phyloP scores from a whole-genome alignment of 352 stramenopile genomes.

The Globisporangium uncinulatum region DNA sequence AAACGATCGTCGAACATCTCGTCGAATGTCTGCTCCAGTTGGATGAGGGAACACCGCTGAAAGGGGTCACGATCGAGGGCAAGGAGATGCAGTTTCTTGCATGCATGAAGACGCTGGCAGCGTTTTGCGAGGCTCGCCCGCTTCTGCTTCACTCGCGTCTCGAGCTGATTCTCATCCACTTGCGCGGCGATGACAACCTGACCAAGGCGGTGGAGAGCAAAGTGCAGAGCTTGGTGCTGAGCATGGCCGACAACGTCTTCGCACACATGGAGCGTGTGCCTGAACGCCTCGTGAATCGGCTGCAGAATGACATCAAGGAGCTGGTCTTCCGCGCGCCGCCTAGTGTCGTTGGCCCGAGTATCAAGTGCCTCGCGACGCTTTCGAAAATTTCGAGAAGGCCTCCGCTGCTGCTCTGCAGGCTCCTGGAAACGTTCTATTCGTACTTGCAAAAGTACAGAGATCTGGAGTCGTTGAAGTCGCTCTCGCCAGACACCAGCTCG shows the following conservation, averaged over 20 bases:
- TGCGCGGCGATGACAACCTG: slow-evolving; percentile 53
- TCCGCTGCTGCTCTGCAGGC: slow-evolving; percentile 37
- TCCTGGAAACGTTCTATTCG: slow-evolving; percentile 67
- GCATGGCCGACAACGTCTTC: slow-evolving; percentile 62
- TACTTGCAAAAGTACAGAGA: slow-evolving; percentile 47
- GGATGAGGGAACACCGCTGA: slow-evolving; percentile 59
- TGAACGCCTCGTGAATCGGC: slow-evolving; percentile 26
- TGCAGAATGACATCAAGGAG: slow-evolving; percentile 62
- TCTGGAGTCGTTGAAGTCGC: slow-evolving; percentile 22
- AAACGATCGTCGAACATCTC: slow-evolving; percentile 62
- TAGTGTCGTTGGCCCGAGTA: slow-evolving; percentile 75
- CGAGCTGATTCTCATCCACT: slow-evolving; percentile 68
- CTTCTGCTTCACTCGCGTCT: slow-evolving; percentile 50
- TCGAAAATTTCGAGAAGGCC: slow-evolving; percentile 32
- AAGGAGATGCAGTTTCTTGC: slow-evolving; percentile 58
- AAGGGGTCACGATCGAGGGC: slow-evolving; percentile 47
- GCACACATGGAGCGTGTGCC: slow-evolving; percentile 39
- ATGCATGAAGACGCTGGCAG: slow-evolving; percentile 71
- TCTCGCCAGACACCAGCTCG: slow-evolving; percentile 33
- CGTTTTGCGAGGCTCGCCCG: slow-evolving; percentile 69
- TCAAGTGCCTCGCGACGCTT: slow-evolving; percentile 69
- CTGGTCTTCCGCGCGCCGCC: slow-evolving; percentile 62
- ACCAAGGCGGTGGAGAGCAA: slow-evolving; percentile 45
- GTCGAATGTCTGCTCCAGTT: slow-evolving; percentile 61
- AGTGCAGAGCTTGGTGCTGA: slow-evolving; percentile 55